These are phyloP conservation scores for Ilex paraguariensis DNA, from an alignment of 305 asterid genomes.

Conservation along the genomic window DNA sequence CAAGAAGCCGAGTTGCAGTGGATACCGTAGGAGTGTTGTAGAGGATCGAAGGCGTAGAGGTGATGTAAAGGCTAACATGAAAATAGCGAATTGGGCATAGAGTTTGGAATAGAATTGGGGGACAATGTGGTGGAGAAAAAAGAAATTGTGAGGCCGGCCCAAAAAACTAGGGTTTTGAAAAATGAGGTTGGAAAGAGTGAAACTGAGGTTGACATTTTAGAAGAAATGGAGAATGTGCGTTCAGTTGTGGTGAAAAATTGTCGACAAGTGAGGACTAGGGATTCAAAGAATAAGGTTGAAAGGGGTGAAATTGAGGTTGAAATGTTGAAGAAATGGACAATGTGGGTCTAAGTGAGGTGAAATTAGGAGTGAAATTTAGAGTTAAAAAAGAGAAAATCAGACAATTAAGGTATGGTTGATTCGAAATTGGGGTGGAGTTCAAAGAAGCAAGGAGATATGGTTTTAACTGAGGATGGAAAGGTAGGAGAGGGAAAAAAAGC, in stretches of 20 bases:
- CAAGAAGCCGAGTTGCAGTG: slow-evolving; percentile 23
- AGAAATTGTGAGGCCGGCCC: not conserved
- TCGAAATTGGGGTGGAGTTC: slow-evolving; percentile 16
- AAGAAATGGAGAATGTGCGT: not conserved
- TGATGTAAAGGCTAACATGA: slow-evolving; percentile 27
- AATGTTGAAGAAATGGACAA: not conserved
- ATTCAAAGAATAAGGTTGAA: too few relatives aligned
- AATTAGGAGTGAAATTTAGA: not conserved
- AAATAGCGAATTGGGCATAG: slow-evolving; percentile 34
- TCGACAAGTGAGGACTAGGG: slow-evolving; percentile 22
- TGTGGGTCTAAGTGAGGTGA: not conserved
- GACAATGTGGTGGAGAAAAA: not conserved
- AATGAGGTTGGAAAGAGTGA: slow-evolving; percentile 5
- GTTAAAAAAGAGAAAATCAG: slow-evolving; percentile 13
- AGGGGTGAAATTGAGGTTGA: not conserved
- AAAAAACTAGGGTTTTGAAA: not conserved
- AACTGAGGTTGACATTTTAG: not conserved
- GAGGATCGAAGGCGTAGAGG: slow-evolving; percentile 9
- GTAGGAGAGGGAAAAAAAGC: too few relatives aligned
- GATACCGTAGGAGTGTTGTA: not conserved
- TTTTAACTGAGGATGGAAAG: slow-evolving; percentile 10
- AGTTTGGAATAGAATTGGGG: slow-evolving; percentile 5
- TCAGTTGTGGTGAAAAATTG: not conserved
- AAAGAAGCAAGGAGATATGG: slow-evolving; percentile 11
- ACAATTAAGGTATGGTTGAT: not conserved